Evolutionary conservation across 768 basidiomycete genomes (phyloP).

Genomic region (Strobilomyces confusus): DNA sequence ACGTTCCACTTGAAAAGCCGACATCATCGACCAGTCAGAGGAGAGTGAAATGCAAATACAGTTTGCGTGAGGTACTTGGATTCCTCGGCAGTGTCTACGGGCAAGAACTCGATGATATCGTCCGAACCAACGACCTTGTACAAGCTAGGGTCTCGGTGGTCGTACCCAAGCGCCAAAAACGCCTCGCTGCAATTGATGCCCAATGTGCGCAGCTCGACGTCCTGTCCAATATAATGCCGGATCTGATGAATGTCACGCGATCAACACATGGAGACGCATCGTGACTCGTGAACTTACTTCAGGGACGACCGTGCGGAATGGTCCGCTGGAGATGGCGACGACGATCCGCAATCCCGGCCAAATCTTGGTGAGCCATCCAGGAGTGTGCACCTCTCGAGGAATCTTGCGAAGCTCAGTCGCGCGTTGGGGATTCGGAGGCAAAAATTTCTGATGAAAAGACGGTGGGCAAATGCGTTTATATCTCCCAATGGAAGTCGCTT

Average conservation of each 20-base stretch:
- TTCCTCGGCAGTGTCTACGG: constrained; percentile 20
- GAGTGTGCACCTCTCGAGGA: background rate
- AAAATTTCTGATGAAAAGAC: constrained; percentile 8
- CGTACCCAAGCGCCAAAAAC: constrained; percentile 21
- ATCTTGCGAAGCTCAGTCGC: constrained; percentile 15
- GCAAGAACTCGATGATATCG: constrained; percentile 22
- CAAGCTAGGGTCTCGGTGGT: constrained; percentile 19
- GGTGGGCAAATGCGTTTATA: background rate
- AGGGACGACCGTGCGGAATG: constrained; percentile 20
- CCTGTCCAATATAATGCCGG: constrained; percentile 14
- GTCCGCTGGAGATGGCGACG: constrained; percentile 21
- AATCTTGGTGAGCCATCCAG: constrained; percentile 20
- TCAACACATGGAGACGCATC: background rate
- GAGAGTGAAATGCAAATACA: background rate
- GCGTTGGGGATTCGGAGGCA: constrained; percentile 15
- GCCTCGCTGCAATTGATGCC: constrained; percentile 24
- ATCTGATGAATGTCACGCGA: constrained; percentile 6
- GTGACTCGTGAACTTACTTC: constrained; percentile 8
- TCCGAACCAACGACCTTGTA: constrained; percentile 24
- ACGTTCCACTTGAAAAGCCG: constrained; percentile 18
- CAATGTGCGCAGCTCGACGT: constrained; percentile 18
- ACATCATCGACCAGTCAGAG: background rate
- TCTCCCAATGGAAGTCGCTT: background rate
- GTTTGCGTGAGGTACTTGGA: constrained; percentile 16
- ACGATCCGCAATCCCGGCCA: constrained; percentile 17